Evolutionary conservation across 2,329 filamentous ascomycete species (phyloP).

Genomic region (Pseudocercospora crystallina): DNA sequence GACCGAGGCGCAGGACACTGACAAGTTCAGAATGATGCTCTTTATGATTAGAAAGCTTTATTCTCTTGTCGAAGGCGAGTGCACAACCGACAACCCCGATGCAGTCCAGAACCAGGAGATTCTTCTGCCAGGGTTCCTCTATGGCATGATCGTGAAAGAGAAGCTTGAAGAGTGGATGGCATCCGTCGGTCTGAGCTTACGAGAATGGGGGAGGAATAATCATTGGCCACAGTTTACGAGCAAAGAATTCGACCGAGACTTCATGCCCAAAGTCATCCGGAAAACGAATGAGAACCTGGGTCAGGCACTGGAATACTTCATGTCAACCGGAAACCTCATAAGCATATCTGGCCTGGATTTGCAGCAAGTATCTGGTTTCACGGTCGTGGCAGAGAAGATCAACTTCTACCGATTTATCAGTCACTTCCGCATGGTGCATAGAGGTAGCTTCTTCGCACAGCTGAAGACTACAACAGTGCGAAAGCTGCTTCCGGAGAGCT

Average conservation of each 20-base stretch:
- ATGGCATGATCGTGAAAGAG: conserved; percentile 94
- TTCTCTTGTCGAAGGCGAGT: conserved; percentile 86
- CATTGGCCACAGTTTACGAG: conserved; percentile 65
- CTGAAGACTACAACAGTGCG: conserved; percentile 95
- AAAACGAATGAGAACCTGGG: conserved; percentile 88
- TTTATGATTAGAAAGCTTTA: conserved; percentile 98
- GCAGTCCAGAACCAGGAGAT: conserved; percentile 96
- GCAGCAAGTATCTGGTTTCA: conserved; percentile 92
- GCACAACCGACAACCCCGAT: conserved; percentile 91
- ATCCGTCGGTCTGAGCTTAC: conserved; percentile 49
- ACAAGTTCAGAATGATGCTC: conserved; percentile 91
- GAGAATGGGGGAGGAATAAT: conserved; percentile 56
- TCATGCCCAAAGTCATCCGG: conserved; percentile 72
- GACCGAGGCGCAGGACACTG: conserved; percentile 76
- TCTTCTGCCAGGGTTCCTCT: conserved; percentile 87
- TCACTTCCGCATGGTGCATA: conserved; percentile 98
- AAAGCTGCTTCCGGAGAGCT: conserved; percentile 92
- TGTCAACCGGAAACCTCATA: conserved; percentile 91
- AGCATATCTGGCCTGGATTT: conserved; percentile 90
- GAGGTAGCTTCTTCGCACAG: conserved; percentile 98
- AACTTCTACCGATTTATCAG: conserved; percentile 98
- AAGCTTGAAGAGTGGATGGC: conserved; percentile 84
- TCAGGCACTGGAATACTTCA: conserved; percentile 85
- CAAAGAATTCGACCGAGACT: conserved; percentile 75
- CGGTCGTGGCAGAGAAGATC: conserved; percentile 96